Base-by-base conservation (phyloP, 495 filamentous ascomycete genomes). In the Hypoxylon rickii region DNA sequence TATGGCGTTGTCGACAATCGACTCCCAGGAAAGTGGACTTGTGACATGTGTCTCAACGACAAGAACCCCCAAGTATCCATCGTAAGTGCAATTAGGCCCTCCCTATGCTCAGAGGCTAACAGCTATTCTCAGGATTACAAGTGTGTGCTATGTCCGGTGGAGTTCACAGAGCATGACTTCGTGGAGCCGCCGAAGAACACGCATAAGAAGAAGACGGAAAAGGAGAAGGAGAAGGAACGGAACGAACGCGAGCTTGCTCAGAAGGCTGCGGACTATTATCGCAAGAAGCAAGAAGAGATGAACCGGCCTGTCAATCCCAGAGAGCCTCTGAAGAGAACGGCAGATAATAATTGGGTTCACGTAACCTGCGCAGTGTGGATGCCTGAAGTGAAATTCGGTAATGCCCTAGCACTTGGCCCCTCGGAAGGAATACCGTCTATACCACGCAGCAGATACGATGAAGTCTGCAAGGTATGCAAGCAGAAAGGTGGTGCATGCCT, bases 261-360 rank as follows among this genome's bases (percentile, higher is more conserved):
- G 8, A 85, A 85, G 58, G 86, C 83, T 1, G 87, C 85, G 44
- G 86, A 90, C 15, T 84, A 86, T 40, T 96, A 96, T 65, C 83
- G 83, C 10, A 89, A 88, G 65, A 84, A 83, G 60, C 95, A 99
- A 69, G 83, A 89, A 63, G 86, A 90, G 19, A 77, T 82, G 64
- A 89, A 87, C 51, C 87, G 90, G 29, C 92, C 95, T 3, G 71
- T 87, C 17, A 82, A 88, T 62, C 94, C 94, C 20, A 89, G 95
- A 13, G 94, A 97, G 62, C 86, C 94, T 2, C 72, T 99, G 45
- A 99, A 99, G 75, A 80, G 89, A 21, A 99, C 94, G 0, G 84
- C 86, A 7, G 88, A 90, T 51, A 97, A 97, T 71, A 97, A 97
- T 63, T 99, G 94, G 94, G 89, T 96, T n/a, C 94, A 99, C 66